Percentiles rank a stretch among this genome's conserved stretches.
phyloP scores from a whole-genome alignment of 2,329 filamentous ascomycete species.

The Pestalotiopsis fici region DNA sequence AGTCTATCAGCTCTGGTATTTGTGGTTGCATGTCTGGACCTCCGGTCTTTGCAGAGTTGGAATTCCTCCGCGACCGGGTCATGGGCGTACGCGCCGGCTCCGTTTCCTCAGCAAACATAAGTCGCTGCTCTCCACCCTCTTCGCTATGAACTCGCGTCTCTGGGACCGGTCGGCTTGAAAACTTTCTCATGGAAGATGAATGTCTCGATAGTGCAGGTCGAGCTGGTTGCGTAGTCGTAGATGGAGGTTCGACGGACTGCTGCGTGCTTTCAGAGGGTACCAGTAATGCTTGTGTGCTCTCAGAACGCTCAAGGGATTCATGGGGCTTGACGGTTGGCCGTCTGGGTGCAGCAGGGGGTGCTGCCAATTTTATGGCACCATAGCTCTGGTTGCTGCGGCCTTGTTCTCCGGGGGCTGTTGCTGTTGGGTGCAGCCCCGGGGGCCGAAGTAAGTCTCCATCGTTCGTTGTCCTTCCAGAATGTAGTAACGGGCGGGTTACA shows the following conservation, averaged over 20 bases:
- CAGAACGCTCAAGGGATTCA: conserved; percentile 11
- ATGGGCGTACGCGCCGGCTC: conserved; percentile 37
- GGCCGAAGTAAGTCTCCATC: conserved; percentile 38
- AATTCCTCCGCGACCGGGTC: conserved; percentile 36
- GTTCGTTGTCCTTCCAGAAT: conserved; percentile 36
- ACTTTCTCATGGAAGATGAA: conserved; percentile 53
- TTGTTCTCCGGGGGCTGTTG: conserved; percentile 20
- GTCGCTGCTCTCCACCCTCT: conserved; percentile 57
- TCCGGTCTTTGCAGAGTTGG: conserved; percentile 30
- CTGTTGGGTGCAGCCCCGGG: conserved; percentile 24
- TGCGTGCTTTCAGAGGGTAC: conserved; percentile 10
- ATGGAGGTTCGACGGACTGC: neutral
- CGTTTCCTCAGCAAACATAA: conserved; percentile 62
- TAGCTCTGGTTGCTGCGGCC: conserved; percentile 22
- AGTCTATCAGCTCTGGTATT: conserved; percentile 45
- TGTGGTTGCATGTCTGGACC: conserved; percentile 38
- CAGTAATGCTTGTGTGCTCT: conserved; percentile 14
- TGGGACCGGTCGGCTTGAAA: conserved; percentile 64
- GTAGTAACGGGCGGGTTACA: conserved; percentile 25
- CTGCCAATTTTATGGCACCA: conserved; percentile 21
- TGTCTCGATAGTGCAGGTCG: conserved; percentile 43
- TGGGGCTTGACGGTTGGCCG: conserved; percentile 16
- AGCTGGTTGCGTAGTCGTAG: conserved; percentile 20
- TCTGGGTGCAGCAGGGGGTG: conserved; percentile 12
- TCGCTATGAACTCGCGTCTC: conserved; percentile 60